These are phyloP conservation scores for Colletotrichum lentis DNA, from an alignment of 2,329 filamentous ascomycete species.

Conservation along the genomic window DNA sequence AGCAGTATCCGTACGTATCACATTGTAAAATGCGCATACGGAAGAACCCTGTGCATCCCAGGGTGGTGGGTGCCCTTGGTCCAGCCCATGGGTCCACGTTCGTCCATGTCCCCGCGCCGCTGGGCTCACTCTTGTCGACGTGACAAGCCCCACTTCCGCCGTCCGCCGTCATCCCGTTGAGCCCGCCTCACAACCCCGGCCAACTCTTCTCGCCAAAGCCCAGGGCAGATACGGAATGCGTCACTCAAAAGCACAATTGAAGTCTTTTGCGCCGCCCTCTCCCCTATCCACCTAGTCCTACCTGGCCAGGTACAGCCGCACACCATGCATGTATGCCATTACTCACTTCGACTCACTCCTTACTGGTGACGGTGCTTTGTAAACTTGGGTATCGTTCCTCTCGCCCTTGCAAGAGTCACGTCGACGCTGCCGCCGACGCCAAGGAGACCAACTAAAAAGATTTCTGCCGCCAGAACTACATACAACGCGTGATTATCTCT, in stretches of 20 bases:
- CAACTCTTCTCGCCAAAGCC: too few species aligned
- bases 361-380: not conserved
- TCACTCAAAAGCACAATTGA: not conserved
- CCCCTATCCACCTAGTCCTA: too few species aligned
- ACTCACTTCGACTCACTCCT: not conserved
- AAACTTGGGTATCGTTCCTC: constrained; percentile 37
- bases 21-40: constrained; percentile 28
- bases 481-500: constrained; percentile 6
- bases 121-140: constrained; percentile 25
- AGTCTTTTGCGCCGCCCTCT: too few species aligned
- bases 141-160: constrained; percentile 17
- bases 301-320: too few species aligned
- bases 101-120: constrained; percentile 23
- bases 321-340: not conserved
- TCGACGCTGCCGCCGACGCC: constrained; percentile 17
- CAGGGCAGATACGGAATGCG: too few species aligned
- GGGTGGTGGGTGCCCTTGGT: not conserved
- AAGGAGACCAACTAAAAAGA: constrained; percentile 27
- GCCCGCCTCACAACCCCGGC: not conserved
- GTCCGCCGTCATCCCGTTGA: not conserved
- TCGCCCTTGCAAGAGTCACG: constrained; percentile 31
- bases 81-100: not conserved
- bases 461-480: not conserved
- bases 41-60: not conserved
- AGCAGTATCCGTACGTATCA: not conserved